phyloP scores from a whole-genome alignment of 1,284 basidiomycete species.

The Apiotrichum mycotoxinovorans region DNA sequence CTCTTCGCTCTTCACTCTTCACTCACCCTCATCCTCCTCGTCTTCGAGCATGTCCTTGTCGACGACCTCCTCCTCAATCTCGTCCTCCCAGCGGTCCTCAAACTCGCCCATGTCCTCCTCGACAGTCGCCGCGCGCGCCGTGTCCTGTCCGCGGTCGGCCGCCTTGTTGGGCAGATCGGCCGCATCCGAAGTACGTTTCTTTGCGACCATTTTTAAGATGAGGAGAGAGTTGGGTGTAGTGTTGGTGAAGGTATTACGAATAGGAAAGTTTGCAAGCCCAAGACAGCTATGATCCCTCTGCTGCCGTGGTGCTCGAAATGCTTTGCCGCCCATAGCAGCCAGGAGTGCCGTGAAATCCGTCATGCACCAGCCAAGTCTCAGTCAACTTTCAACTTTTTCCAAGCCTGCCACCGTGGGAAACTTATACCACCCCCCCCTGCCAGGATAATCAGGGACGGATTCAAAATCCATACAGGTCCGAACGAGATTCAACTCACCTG shows the following conservation, averaged over 20 bases:
- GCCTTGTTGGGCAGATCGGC: conserved; percentile 39
- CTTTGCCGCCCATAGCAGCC: background rate
- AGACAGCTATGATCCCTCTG: conserved; percentile 1
- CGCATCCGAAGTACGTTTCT: conserved; percentile 45
- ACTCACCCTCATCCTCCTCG: conserved; percentile 35
- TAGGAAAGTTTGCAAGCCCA: background rate
- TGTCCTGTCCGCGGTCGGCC: conserved; percentile 32
- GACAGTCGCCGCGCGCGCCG: conserved; percentile 24
- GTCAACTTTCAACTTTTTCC: conserved; percentile 12
- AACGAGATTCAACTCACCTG: no score
- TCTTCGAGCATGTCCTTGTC: conserved; percentile 38
- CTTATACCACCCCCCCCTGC: background rate
- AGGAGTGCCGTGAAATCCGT: no score
- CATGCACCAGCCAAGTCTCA: no score
- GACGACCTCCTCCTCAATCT: conserved; percentile 49
- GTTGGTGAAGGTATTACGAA: no score
- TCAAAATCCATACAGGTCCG: no score
- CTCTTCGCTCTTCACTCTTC: background rate
- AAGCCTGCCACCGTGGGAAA: conserved; percentile 31
- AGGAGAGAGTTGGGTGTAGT: background rate
- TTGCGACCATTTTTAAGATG: conserved; percentile 10
- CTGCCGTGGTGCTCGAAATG: background rate
- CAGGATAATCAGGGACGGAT: background rate
- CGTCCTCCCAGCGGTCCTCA: conserved; percentile 58
- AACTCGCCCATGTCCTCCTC: conserved; percentile 57